These are phyloP conservation scores for Tetrahymena borealis DNA, from an alignment of 73 alveolate species.

Conservation along the genomic window DNA sequence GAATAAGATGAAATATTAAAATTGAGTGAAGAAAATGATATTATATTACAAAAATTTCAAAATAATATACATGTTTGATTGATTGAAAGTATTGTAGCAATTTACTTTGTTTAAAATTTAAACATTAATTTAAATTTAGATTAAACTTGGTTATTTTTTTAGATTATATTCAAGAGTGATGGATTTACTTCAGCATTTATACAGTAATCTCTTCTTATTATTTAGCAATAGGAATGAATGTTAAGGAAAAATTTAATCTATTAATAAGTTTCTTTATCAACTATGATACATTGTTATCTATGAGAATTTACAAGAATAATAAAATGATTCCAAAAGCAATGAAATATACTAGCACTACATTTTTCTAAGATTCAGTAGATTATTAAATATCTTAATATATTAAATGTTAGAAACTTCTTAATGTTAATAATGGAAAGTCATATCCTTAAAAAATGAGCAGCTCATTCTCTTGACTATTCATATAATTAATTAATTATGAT, in stretches of 20 bases:
- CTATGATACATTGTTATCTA: neutral
- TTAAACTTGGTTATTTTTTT: neutral
- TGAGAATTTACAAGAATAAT: neutral
- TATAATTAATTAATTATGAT: neutral
- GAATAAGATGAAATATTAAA: too few species aligned
- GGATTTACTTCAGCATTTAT: neutral
- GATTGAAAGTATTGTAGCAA: neutral
- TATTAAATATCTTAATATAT: neutral
- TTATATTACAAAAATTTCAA: too few species aligned
- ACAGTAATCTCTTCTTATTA: neutral
- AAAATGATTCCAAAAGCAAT: neutral
- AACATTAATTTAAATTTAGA: neutral
- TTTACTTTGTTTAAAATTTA: neutral
- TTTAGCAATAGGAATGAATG: neutral
- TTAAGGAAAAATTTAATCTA: neutral
- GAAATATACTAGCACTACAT: neutral
- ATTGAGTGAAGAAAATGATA: too few species aligned
- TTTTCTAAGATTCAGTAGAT: neutral
- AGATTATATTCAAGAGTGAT: neutral
- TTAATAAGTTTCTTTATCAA: neutral
- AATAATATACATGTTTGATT: too few species aligned
- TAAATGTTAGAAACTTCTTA: neutral
- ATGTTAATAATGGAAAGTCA: neutral
- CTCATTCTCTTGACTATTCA: neutral
- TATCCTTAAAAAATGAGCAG: neutral